phyloP scores from a whole-genome alignment of 768 basidiomycete genomes.

The Amanita subjunquillea region DNA sequence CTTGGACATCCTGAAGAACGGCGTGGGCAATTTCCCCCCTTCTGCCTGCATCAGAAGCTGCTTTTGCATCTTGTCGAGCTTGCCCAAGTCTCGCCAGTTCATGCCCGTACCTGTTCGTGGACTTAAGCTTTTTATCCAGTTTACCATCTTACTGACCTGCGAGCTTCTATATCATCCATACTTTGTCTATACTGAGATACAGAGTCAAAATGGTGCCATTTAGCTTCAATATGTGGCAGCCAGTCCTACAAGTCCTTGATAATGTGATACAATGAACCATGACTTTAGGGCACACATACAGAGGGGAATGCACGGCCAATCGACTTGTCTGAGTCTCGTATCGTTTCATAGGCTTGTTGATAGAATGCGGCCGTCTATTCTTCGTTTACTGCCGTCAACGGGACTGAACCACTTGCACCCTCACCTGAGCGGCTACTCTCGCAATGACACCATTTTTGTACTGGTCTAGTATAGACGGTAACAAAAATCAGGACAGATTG shows the following conservation, averaged over 20 bases:
- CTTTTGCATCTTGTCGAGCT: slow-evolving; percentile 59
- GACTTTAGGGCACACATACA: slow-evolving; percentile 24
- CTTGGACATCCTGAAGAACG: slow-evolving; percentile 76
- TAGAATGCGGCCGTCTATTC: slow-evolving; percentile 58
- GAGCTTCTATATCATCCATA: slow-evolving; percentile 76
- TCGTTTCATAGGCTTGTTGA: slow-evolving; percentile 30
- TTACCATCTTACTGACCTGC: slow-evolving; percentile 34
- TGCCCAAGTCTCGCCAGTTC: slow-evolving; percentile 73
- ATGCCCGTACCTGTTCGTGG: slow-evolving; percentile 60
- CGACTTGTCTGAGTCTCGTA: slow-evolving; percentile 32
- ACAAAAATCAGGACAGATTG: not conserved
- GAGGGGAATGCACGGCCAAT: slow-evolving; percentile 42
- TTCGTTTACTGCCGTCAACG: slow-evolving; percentile 4
- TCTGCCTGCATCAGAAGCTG: slow-evolving; percentile 57
- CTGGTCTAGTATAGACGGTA: slow-evolving; percentile 29
- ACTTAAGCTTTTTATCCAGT: slow-evolving; percentile 1
- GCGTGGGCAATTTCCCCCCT: slow-evolving; percentile 49
- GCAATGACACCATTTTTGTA: slow-evolving; percentile 79
- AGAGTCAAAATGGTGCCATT: slow-evolving; percentile 76
- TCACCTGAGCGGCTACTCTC: slow-evolving; percentile 68
- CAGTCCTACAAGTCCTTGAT: slow-evolving; percentile 43
- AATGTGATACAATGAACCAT: not conserved
- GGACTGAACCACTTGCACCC: not conserved
- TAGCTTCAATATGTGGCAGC: slow-evolving; percentile 74
- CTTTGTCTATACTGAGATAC: slow-evolving; percentile 86